Conservation (phyloP, 1,139 yeast genomes). For the Yamadazyma dushanensis region DNA sequence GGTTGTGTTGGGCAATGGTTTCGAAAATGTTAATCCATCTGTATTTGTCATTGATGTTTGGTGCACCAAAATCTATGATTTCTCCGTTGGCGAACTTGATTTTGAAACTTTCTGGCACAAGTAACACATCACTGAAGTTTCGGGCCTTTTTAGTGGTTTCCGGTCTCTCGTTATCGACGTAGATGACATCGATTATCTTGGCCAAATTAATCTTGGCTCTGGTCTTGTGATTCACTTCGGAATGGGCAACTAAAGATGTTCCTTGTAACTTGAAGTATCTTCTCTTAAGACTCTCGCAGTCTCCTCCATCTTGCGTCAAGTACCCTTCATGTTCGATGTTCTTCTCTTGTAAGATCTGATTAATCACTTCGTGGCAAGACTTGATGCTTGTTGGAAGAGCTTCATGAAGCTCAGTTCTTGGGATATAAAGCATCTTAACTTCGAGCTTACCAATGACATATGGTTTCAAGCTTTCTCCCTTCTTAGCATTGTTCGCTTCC, state of each 20-base stretch:
- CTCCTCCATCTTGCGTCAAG: slow-evolving; percentile 79
- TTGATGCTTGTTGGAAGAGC: slow-evolving; percentile 65
- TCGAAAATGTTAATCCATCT: slow-evolving; percentile 60
- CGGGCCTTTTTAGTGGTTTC: slow-evolving; percentile 39
- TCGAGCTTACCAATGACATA: slow-evolving; percentile 67
- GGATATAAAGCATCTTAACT: slow-evolving; percentile 71
- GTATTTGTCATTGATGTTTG: slow-evolving; percentile 51
- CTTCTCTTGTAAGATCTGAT: slow-evolving; percentile 44
- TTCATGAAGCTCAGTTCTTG: slow-evolving; percentile 56
- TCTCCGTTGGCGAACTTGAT: slow-evolving; percentile 68
- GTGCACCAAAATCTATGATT: slow-evolving; percentile 68
- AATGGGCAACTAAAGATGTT: slow-evolving; percentile 62
- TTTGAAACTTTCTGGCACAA: slow-evolving; percentile 65
- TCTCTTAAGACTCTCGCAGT: slow-evolving; percentile 61
- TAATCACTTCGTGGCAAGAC: slow-evolving; percentile 54
- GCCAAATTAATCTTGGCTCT: slow-evolving; percentile 66
- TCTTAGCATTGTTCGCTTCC: slow-evolving; percentile 48
- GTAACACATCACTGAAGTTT: slow-evolving; percentile 62
- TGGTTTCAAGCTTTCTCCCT: slow-evolving; percentile 43
- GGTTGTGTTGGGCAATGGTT: slow-evolving; percentile 51
- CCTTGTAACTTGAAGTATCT: slow-evolving; percentile 64
- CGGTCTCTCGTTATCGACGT: slow-evolving; percentile 46
- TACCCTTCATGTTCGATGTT: slow-evolving; percentile 53
- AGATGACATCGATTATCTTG: slow-evolving; percentile 56
- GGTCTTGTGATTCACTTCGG: slow-evolving; percentile 60